Conservation (phyloP, 495 filamentous ascomycete species). For the Aspergillus affinis region DNA sequence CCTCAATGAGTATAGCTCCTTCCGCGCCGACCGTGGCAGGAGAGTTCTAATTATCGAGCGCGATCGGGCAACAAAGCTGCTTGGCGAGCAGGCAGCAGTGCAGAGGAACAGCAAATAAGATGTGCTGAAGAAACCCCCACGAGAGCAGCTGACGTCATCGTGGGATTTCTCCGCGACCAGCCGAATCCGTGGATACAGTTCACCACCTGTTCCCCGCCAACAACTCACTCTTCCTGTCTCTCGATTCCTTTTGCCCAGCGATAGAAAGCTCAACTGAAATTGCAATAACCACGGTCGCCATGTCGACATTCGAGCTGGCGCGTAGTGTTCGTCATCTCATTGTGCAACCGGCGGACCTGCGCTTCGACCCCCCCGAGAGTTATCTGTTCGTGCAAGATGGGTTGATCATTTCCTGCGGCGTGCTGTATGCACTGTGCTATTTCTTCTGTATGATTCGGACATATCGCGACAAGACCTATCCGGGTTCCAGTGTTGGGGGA, state of each 20-base stretch:
- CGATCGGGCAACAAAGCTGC: too few species aligned
- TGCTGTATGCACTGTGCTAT: slow-evolving; percentile 20
- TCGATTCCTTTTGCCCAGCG: too few species aligned
- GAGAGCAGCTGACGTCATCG: not conserved
- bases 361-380: slow-evolving; percentile 18
- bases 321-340: slow-evolving; percentile 15
- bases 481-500: slow-evolving; percentile 6
- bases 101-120: not conserved
- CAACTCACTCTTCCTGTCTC: too few species aligned
- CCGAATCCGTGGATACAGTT: too few species aligned
- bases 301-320: slow-evolving; percentile 15
- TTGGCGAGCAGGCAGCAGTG: not conserved
- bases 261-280: too few species aligned
- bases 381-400: slow-evolving; percentile 25
- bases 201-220: too few species aligned
- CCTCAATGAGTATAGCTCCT: too few species aligned
- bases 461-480: slow-evolving; percentile 16
- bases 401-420: slow-evolving; percentile 21
- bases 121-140: too few species aligned
- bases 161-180: not conserved
- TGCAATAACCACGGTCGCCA: not conserved
- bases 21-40: too few species aligned
- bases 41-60: too few species aligned
- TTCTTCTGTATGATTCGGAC: slow-evolving; percentile 15
- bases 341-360: slow-evolving; percentile 17